Percentiles rank a stretch among this genome's conserved stretches.
Conservation (phyloP, 2,329 filamentous ascomycete species). For the Venturia pyrina region DNA sequence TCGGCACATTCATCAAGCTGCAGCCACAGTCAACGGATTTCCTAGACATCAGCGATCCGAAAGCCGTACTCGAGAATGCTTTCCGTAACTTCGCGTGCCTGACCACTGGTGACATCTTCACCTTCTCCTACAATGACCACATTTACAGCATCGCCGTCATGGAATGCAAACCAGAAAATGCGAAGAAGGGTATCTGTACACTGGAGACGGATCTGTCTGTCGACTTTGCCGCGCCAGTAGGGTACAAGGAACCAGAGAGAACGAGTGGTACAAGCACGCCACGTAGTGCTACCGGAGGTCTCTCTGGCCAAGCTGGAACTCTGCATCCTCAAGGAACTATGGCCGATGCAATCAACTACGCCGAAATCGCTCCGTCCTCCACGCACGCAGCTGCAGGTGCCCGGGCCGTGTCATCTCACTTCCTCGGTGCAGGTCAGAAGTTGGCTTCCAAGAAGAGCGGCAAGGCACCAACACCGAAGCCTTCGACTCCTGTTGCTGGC, state of each 20-base stretch:
- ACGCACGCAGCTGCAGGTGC: slow-evolving; percentile 53
- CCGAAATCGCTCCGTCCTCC: slow-evolving; percentile 72
- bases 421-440: slow-evolving; percentile 69
- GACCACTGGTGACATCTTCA: slow-evolving; percentile 89
- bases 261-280: slow-evolving; percentile 80
- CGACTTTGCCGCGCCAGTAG: slow-evolving; percentile 87
- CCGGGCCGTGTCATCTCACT: slow-evolving; percentile 62
- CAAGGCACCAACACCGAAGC: slow-evolving; percentile 57
- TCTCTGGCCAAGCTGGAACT: slow-evolving; percentile 59
- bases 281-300: slow-evolving; percentile 51
- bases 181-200: slow-evolving; percentile 79
- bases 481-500: slow-evolving; percentile 53
- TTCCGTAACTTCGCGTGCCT: slow-evolving; percentile 94
- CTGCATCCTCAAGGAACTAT: slow-evolving; percentile 83
- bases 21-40: slow-evolving; percentile 90
- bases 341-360: slow-evolving; percentile 97
- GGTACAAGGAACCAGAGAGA: slow-evolving; percentile 80
- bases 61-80: slow-evolving; percentile 91
- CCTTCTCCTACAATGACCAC: slow-evolving; percentile 92
- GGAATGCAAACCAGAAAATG: slow-evolving; percentile 80
- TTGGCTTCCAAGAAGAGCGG: slow-evolving; percentile 73
- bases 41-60: slow-evolving; percentile 93
- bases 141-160: slow-evolving; percentile 87
- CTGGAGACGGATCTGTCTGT: slow-evolving; percentile 95
- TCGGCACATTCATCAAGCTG: slow-evolving; percentile 88